phyloP scores from a whole-genome alignment of 1,139 yeast species.

The Petasospora fabianii region DNA sequence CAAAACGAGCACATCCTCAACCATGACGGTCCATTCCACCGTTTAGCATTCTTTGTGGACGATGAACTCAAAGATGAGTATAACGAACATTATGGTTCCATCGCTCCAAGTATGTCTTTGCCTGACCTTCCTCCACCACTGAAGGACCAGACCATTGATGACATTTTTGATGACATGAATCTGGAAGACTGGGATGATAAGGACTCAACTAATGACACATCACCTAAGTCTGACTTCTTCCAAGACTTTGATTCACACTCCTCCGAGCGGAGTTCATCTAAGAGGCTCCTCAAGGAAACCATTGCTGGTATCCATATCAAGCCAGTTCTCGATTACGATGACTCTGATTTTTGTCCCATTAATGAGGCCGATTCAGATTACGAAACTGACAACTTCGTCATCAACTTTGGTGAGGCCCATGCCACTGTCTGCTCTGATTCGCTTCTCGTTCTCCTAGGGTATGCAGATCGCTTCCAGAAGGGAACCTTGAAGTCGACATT shows the following conservation, averaged over 20 bases:
- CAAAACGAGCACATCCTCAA: slow-evolving; percentile 65
- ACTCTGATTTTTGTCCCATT: slow-evolving; percentile 43
- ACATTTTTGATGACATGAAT: slow-evolving; percentile 34
- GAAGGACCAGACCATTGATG: slow-evolving; percentile 39
- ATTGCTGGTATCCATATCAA: slow-evolving; percentile 22
- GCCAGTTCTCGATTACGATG: slow-evolving; percentile 40
- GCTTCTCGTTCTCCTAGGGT: slow-evolving; percentile 30
- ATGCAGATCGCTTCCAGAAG: slow-evolving; percentile 36
- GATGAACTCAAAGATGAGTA: slow-evolving; percentile 47
- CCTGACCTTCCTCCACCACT: slow-evolving; percentile 68
- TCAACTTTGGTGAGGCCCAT: slow-evolving; percentile 47
- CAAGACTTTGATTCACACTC: slow-evolving; percentile 21
- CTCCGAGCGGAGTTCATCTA: too few species aligned
- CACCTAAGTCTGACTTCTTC: slow-evolving; percentile 18
- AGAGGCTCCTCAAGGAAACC: slow-evolving; percentile 16
- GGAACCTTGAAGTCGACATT: slow-evolving; percentile 45
- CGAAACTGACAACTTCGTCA: slow-evolving; percentile 53
- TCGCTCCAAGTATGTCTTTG: slow-evolving; percentile 58
- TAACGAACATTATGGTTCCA: slow-evolving; percentile 45
- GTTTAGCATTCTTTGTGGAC: slow-evolving; percentile 68
- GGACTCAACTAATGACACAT: too few species aligned
- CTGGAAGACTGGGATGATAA: slow-evolving; percentile 2
- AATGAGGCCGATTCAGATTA: slow-evolving; percentile 39
- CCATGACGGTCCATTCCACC: slow-evolving; percentile 81
- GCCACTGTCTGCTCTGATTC: slow-evolving; percentile 40